These are phyloP conservation scores for Calonectria honghensis DNA, from an alignment of 2,329 filamentous ascomycete species.

Conservation along the genomic window DNA sequence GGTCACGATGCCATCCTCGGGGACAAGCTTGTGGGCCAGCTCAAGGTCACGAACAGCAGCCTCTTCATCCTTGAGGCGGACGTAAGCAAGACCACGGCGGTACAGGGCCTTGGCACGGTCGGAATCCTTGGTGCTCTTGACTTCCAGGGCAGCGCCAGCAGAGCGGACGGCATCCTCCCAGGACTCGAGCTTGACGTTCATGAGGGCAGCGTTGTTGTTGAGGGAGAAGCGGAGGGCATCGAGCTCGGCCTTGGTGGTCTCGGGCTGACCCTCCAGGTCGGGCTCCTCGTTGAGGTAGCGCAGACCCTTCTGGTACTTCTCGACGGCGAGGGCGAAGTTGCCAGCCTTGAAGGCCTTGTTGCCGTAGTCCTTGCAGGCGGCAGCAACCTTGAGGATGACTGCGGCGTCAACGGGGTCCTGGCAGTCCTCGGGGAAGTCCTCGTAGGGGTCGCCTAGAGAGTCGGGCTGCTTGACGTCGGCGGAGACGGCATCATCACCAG, in stretches of 20 bases:
- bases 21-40: constrained; percentile 83
- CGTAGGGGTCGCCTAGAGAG: constrained; percentile 90
- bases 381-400: constrained; percentile 85
- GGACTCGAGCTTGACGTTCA: constrained; percentile 86
- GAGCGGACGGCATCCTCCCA: constrained; percentile 82
- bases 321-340: constrained; percentile 81
- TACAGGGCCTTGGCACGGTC: constrained; percentile 94
- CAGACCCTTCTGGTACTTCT: constrained; percentile 96
- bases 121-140: constrained; percentile 78
- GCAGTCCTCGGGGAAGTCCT: constrained; percentile 96
- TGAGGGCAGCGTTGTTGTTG: constrained; percentile 90
- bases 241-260: constrained; percentile 80
- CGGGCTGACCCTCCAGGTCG: constrained; percentile 81
- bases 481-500: constrained; percentile 79
- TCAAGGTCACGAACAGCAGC: constrained; percentile 84
- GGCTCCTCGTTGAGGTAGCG: constrained; percentile 93
- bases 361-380: constrained; percentile 91
- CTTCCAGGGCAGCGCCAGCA: constrained; percentile 84
- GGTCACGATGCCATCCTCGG: constrained; percentile 83
- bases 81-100: constrained; percentile 84
- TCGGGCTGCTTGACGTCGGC: constrained; percentile 83
- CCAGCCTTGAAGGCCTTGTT: constrained; percentile 93
- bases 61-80: constrained; percentile 89
- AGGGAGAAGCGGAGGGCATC: constrained; percentile 87
- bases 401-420: constrained; percentile 76